phyloP scores from a whole-genome alignment of 1,284 basidiomycete genomes.

The Rhodotorula mucilaginosa region DNA sequence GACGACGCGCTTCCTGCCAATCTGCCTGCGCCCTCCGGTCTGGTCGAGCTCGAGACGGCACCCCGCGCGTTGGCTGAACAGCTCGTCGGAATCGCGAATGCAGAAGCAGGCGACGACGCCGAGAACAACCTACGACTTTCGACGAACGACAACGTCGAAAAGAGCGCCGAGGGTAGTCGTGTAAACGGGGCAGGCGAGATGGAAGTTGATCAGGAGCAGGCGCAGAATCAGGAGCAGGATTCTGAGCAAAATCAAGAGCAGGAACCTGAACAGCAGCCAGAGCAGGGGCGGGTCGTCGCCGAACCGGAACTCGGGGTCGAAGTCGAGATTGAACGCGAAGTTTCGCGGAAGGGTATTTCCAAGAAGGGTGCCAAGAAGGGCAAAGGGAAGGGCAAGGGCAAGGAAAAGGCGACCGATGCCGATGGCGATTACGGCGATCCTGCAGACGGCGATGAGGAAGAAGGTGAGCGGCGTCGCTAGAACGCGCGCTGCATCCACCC shows the following conservation, averaged over 20 bases:
- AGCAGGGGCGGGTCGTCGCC: background rate
- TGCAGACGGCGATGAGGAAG: slow-evolving; percentile 30
- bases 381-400: slow-evolving; percentile 22
- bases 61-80: slow-evolving; percentile 19
- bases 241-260: no score
- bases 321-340: slow-evolving; percentile 18
- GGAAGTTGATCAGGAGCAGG: background rate
- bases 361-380: slow-evolving; percentile 15
- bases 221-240: no score
- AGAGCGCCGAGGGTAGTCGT: background rate
- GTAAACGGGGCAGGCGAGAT: background rate
- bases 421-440: slow-evolving; percentile 6
- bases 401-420: slow-evolving; percentile 20
- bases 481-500: no score
- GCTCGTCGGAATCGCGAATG: slow-evolving; percentile 12
- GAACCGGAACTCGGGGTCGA: background rate
- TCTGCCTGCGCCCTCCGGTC: slow-evolving; percentile 16
- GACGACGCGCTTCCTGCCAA: background rate
- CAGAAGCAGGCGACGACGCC: slow-evolving; percentile 1
- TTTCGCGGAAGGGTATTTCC: slow-evolving; percentile 9
- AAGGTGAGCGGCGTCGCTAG: slow-evolving; percentile 13
- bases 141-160: background rate
- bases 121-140: background rate
- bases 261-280: no score
- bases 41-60: slow-evolving; percentile 27